Base-by-base conservation (phyloP, 305 asterid genomes). In the Withania somnifera region DNA sequence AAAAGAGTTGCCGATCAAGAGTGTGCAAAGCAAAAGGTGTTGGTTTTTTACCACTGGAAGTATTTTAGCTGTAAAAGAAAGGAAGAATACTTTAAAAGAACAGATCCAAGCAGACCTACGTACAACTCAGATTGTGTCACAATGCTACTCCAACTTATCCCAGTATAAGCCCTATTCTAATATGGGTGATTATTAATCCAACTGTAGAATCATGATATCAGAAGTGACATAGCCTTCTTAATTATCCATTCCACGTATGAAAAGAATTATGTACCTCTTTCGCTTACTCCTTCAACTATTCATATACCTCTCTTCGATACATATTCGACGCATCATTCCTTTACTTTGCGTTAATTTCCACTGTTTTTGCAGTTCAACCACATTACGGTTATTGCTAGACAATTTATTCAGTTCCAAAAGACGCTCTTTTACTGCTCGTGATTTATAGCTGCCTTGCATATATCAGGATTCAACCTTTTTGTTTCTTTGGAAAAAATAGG, bases 21-120 rank as follows among this genome's bases (percentile, higher is more conserved):
- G 97, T 13, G 99, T 96, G 89, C 99, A 96, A 76, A 96, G 97
- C 95, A 96, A 89, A 61, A 94, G 95, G 86, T 96, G 99, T 79
- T 96, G 98, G 88, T 96, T 96, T 88, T 96, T 96, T 83, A 96
- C 99, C 87, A 94, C 97, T n/a, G 97, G 97, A 87, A 96, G 90
- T 84, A 96, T 96, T 89, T 94, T 94, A 83, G 97, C 99, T 96
- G 98, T 85, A 86, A 88, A 79, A 84, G 78, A 82, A 57, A 58
- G 40, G 30, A n/a, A 54, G n/a, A 50, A 66, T 11, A 22, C 7
- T 6, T 47, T 79, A 28, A 60, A 77, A 36, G n/a, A 36, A 40
- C 45, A 36, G 54, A 77, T 50, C 22, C 13, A 60, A 81, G 73
- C 83, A 69, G 60, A 80, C 13, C 61, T 77, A 75, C 82, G 6